Evolutionary conservation across 441 rosid species (phyloP).

Genomic region (Erysimum cheiri): DNA sequence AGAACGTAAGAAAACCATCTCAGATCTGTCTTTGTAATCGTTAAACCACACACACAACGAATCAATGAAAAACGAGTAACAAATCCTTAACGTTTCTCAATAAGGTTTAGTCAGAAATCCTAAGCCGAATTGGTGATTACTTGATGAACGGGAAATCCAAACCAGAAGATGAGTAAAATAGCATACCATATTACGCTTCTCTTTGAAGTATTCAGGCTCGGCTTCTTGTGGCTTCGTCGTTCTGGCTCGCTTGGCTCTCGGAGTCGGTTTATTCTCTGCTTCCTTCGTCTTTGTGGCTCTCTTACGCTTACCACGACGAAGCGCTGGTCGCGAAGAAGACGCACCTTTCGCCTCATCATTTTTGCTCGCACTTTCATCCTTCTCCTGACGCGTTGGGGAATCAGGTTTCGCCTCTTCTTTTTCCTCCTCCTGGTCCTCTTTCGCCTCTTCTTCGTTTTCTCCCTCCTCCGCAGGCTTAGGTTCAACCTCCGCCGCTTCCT

Average conservation of each 20-base stretch:
- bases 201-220: slow-evolving; percentile 72
- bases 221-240: slow-evolving; percentile 48
- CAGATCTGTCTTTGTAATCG: background rate
- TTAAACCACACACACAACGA: background rate
- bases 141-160: background rate
- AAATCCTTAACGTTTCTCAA: background rate
- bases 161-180: background rate
- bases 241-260: slow-evolving; percentile 61
- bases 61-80: background rate
- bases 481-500: background rate
- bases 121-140: background rate
- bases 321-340: slow-evolving; percentile 45
- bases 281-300: background rate
- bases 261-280: slow-evolving; percentile 31
- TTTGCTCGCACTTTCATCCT: slow-evolving; percentile 7
- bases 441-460: background rate
- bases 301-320: slow-evolving; percentile 32
- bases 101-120: background rate
- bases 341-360: slow-evolving; percentile 32
- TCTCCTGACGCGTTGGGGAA: slow-evolving; percentile 13
- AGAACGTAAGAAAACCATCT: background rate
- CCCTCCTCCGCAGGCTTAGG: no score
- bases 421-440: background rate
- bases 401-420: slow-evolving; percentile 24
- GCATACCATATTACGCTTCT: slow-evolving; percentile 76